Evolutionary conservation across 352 stramenopile species (phyloP), one percentile per base, ranked within the genome.

Genomic region (Phytopythium vexans): DNA sequence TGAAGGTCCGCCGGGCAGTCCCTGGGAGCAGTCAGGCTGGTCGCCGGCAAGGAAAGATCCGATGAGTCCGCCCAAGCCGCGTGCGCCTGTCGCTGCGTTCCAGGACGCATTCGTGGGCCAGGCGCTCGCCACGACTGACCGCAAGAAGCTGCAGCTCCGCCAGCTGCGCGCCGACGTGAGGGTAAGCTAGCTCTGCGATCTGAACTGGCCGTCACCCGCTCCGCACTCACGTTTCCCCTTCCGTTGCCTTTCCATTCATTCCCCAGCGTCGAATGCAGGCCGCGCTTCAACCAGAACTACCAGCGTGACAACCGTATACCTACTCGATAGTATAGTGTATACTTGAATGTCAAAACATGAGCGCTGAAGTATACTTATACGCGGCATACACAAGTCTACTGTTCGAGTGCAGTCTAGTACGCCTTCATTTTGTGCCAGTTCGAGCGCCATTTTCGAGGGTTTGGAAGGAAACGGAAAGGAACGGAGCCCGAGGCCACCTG

Each of bases 101-200:
- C 48, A 35, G 14, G 21, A 63, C 50, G 47, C 60, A 8, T 41
- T 54, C 37, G 9, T 59, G 12, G 21, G 6, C 15, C 21, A 36
- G 34, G 64, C 56, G 31, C 35, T 14, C 8, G 31, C 56, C 15
- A 73, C 72, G 10, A 76, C 63, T 11, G 65, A 82, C 49, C 70
- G 70, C 38, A 84, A 80, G 64, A 81, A 80, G 44, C 67, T 70
- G 49, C 59, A 80, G 49, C 60, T 86, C 41, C 62, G 77, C 3
- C 60, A 64, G 16, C 58, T 86, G 37, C 72, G 72, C 31, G 56
- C 68, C 1, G 68, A 52, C 31, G 82, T 82, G 44, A 62, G 65
- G 65, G 74, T 83, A 56, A 36, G 69, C 21, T 27, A 27, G 21
- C 21, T 27, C 21, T 27, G 21, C 21, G 21, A 27, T 27, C 21